phyloP scores from a whole-genome alignment of 169 alveolate species.

The Plasmodium adleri region DNA sequence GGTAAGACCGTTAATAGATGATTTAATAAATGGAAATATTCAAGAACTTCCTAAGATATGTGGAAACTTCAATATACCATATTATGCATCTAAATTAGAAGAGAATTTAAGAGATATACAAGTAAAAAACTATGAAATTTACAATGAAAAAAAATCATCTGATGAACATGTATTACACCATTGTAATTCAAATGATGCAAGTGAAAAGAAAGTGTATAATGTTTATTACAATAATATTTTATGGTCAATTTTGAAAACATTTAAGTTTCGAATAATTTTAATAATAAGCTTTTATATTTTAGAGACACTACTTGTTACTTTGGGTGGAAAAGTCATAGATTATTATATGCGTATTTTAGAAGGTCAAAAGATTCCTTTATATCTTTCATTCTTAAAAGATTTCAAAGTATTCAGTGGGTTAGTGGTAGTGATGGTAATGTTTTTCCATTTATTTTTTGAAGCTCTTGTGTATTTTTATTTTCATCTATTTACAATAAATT shows the following conservation, averaged over 20 bases:
- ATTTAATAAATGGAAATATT: conserved; percentile 27
- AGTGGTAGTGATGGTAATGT: conserved; percentile 20
- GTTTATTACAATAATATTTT: conserved; percentile 49
- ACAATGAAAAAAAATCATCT: conserved; percentile 8
- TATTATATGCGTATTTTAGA: conserved; percentile 23
- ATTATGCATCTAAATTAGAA: conserved; percentile 45
- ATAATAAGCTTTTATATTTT: conserved; percentile 39
- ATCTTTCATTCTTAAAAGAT: conserved; percentile 21
- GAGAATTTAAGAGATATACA: conserved; percentile 36
- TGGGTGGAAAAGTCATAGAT: conserved; percentile 30
- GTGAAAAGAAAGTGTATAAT: conserved; percentile 17
- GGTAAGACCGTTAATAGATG: conserved; percentile 38
- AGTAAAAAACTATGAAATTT: conserved; percentile 24
- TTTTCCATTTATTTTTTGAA: conserved; percentile 35
- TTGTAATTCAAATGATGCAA: conserved; percentile 11
- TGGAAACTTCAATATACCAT: background rate
- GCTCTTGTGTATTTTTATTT: conserved; percentile 48
- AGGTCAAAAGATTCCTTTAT: conserved; percentile 46
- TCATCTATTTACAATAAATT: conserved; percentile 35
- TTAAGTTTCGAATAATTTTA: conserved; percentile 39
- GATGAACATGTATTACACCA: background rate
- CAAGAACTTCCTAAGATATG: conserved; percentile 29
- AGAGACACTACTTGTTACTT: conserved; percentile 29
- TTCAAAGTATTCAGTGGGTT: conserved; percentile 33
- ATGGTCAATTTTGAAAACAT: conserved; percentile 57